Base-by-base conservation (phyloP, 495 filamentous ascomycete species). In the Xylaria intraflava region DNA sequence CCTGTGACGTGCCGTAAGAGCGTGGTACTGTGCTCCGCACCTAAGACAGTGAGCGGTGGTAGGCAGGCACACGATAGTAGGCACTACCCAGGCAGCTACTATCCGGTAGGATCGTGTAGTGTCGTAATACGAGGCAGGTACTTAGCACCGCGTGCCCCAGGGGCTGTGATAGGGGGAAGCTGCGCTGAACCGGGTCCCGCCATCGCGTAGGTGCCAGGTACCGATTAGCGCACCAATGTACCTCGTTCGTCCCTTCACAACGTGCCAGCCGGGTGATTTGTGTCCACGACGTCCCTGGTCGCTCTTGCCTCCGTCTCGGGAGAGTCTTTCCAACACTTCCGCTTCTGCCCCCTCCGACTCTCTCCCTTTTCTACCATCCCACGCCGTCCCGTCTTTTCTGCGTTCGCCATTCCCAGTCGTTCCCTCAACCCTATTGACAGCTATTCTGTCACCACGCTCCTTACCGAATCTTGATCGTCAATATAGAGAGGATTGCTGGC, bases 401-500 rank as follows among this genome's bases (percentile, higher is more conserved):
- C 44, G 26, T 54, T 27, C 30, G 36, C 39, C 46, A 45, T 45
- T 50, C 46, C 30, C 30, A 44, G 53, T 56, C 53, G 38, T 44
- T 56, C 53, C 11, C 45, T 55, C 45, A 39, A 1, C 9, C 12
- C 17, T n/a, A 14, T 20, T 24, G 47, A 56, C 53, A 35, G 40
- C 19, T 40, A 2, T 39, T 36, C 46, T 56, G 53, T 46, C 53
- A 46, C 53, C 41, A 56, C 53, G 35, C 47, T 56, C 53, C 40
- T 56, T 56, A 43, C 44, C 26, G 36, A 4, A 44, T 43, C 17
- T 35, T 23, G 46, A 35, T 30, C 33, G 16, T 19, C 46, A 55
- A 35, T 49, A 23, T 31, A n/a, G 20, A 40, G 24, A 48, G n/a
- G 60, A 55, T 54, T 58, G 58, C 53, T 46, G 43, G 33, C 51